These are phyloP conservation scores for Botryobasidium botryosum DNA, from an alignment of 768 basidiomycete species.

Conservation along the genomic window DNA sequence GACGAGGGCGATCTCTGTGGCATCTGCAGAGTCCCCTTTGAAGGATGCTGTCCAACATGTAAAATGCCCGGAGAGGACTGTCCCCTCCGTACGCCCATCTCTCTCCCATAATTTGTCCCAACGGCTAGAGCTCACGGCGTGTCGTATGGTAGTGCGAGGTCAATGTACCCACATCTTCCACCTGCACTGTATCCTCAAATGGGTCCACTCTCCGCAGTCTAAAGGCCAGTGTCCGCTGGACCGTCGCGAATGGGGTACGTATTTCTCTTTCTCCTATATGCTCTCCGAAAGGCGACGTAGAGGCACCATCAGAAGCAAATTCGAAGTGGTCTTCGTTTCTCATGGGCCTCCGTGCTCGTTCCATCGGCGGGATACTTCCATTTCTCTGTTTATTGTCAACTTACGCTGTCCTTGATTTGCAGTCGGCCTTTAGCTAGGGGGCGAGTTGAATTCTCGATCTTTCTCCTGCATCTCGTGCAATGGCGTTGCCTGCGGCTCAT, in stretches of 20 bases:
- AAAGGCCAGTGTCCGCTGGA: conserved; percentile 99
- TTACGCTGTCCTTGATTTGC: no score
- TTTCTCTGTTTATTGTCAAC: no score
- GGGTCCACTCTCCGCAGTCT: conserved; percentile 77
- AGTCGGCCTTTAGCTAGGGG: no score
- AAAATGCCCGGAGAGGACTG: conserved; percentile 95
- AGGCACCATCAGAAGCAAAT: no score
- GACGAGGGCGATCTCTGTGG: conserved; percentile 58
- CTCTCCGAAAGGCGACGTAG: no score
- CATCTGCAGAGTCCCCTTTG: conserved; percentile 81
- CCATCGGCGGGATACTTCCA: no score
- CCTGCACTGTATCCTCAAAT: conserved; percentile 95
- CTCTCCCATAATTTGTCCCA: conserved; percentile 5
- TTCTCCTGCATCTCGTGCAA: no score
- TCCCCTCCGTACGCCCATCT: conserved; percentile 51
- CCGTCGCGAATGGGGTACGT: conserved; percentile 76
- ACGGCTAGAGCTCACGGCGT: not conserved
- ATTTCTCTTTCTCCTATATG: no score
- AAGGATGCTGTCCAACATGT: conserved; percentile 90
- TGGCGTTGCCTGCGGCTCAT: no score
- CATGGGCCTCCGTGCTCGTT: no score
- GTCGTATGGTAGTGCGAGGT: conserved; percentile 65
- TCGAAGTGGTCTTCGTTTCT: no score
- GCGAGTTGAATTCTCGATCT: no score
- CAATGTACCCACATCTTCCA: conserved; percentile 96